These are phyloP conservation scores for Hyaloscypha variabilis DNA, from an alignment of 495 filamentous ascomycete species.

Conservation along the genomic window DNA sequence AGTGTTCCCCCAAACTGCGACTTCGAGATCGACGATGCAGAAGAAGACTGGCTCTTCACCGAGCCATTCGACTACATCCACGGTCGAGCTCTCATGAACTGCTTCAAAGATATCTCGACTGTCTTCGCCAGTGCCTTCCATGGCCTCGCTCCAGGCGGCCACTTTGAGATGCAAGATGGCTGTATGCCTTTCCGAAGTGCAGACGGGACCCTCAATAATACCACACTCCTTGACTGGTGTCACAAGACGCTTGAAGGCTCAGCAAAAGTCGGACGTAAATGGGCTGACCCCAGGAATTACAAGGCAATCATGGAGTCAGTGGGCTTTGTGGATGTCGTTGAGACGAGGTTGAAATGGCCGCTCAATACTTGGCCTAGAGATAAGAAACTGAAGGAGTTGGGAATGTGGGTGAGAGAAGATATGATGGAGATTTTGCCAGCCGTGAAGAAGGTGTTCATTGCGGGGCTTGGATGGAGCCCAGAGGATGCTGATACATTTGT, in stretches of 20 bases:
- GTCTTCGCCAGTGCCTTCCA: background rate
- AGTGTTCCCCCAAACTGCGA: conserved; percentile 2
- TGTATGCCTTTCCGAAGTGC: conserved; percentile 4
- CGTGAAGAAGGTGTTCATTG: conserved; percentile 12
- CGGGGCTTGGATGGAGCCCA: conserved; percentile 6
- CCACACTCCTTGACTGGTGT: conserved; percentile 14
- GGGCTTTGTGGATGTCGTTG: conserved; percentile 60
- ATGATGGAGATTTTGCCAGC: conserved; percentile 36
- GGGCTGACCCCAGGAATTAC: conserved; percentile 18
- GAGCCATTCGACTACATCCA: conserved; percentile 7
- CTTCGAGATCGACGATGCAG: conserved; percentile 2
- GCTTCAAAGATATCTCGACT: conserved; percentile 2
- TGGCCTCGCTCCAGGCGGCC: background rate
- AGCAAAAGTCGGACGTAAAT: conserved; percentile 20
- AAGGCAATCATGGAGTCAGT: conserved; percentile 46
- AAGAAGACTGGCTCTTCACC: background rate
- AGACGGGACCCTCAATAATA: conserved; percentile 6
- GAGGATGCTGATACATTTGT: conserved; percentile 13
- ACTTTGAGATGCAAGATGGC: conserved; percentile 3
- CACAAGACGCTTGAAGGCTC: conserved; percentile 24
- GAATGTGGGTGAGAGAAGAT: conserved; percentile 41
- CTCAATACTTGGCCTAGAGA: conserved; percentile 51
- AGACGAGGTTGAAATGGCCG: conserved; percentile 53
- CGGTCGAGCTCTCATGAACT: conserved; percentile 5
- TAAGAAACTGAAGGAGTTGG: conserved; percentile 47